Base-by-base conservation (phyloP, 2,329 filamentous ascomycete genomes). In the Ophiosphaerella narmari region DNA sequence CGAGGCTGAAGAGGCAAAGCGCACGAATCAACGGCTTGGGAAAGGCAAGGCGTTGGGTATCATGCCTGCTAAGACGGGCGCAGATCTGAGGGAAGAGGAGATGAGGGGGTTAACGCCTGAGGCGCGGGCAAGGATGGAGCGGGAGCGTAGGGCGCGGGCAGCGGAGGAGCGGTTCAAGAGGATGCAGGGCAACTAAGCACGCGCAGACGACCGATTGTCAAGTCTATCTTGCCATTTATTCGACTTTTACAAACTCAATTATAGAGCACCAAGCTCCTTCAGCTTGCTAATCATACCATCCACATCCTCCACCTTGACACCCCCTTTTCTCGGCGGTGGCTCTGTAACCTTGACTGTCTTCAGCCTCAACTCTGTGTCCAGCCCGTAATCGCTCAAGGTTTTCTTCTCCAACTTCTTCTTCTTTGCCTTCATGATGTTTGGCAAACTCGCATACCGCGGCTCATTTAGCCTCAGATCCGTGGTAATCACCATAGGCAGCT, bases 381-480 rank as follows among this genome's bases (percentile, higher is more conserved):
- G 77, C 74, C 89, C 89, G 71, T 69, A 74, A 47, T 99, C 94
- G 49, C 80, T 82, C 73, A 97, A 74, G 60, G 83, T 90, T 82
- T 91, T 88, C 88, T 97, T 97, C 68, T 94, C 91, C 65, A 99
- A 71, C 70, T 90, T 90, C 88, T 99, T 99, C 89, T 97, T 99
- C 89, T 99, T 99, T 45, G 94, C 94, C 87, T 97, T 99, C 94
- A 99, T 99, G 60, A 99, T 97, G 73, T 97, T 97, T 43, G 92
- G 93, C 83, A 99, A 75, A 75, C 86, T 96, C 18, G 93, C 94
- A 74, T 96, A 99, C 59, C 94, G 82, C 52, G 94, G 94, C 83
- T 95, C 91, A 71, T 99, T 99, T 74, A 99, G 79, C 44, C 94
- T 80, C 77, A 99, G 75, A 79, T 99, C 94, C 55, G 94, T 96